These are phyloP conservation scores for Saccharomyces jurei DNA, from an alignment of 805 yeast species.

Conservation along the genomic window DNA sequence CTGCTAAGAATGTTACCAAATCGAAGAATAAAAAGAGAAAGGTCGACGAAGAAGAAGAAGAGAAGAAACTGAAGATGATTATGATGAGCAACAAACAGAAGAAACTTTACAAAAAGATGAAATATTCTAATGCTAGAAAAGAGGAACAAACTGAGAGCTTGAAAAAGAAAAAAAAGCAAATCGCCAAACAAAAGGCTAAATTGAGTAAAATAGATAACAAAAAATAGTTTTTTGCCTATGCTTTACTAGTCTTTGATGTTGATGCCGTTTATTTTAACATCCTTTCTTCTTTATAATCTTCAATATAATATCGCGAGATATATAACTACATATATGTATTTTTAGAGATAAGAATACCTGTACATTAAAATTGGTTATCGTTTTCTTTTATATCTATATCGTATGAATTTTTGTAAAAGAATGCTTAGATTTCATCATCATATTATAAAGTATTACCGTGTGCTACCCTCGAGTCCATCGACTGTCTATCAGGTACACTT, in stretches of 20 bases:
- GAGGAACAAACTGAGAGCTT: constrained; percentile 64
- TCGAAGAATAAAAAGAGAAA: constrained; percentile 32
- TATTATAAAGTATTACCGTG: constrained; percentile 8
- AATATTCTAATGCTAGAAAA: constrained; percentile 78
- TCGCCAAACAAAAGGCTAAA: constrained; percentile 55
- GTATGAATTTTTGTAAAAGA: background rate
- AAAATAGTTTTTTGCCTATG: constrained; percentile 8
- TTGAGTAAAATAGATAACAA: constrained; percentile 26
- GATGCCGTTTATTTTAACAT: background rate
- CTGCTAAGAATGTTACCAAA: constrained; percentile 32
- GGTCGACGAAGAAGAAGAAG: constrained; percentile 51
- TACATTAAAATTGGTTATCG: background rate
- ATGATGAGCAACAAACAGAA: constrained; percentile 98
- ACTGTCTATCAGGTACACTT: constrained; percentile 66
- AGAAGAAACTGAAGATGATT: constrained; percentile 84
- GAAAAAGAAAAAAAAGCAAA: constrained; percentile 59
- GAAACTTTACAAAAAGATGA: constrained; percentile 90
- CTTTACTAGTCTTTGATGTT: background rate
- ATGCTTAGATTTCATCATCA: constrained; percentile 1
- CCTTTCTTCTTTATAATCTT: background rate
- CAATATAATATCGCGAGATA: background rate
- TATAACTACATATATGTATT: background rate
- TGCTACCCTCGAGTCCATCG: constrained; percentile 68
- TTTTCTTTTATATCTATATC: constrained; percentile 1
- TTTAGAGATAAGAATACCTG: background rate